phyloP scores from a whole-genome alignment of 2,329 filamentous ascomycete species.

The Sporothrix euskadiensis region DNA sequence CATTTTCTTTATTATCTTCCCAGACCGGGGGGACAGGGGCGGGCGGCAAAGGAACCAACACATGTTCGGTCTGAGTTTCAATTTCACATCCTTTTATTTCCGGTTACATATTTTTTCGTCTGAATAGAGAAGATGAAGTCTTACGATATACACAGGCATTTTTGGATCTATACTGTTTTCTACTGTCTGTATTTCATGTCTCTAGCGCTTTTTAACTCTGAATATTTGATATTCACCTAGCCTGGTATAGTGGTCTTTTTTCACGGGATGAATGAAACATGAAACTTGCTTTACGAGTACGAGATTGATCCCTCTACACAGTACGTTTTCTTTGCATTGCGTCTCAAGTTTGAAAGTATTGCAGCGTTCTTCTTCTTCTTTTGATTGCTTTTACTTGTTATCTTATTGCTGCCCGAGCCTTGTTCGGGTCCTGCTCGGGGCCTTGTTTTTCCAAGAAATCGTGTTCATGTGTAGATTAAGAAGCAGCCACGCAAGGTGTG shows the following conservation, averaged over 20 bases:
- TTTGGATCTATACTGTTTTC: not conserved
- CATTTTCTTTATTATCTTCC: not conserved
- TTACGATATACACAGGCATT: not conserved
- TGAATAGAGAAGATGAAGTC: conserved; percentile 13
- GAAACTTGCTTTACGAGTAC: not conserved
- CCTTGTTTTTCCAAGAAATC: not conserved
- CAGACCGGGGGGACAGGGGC: not conserved
- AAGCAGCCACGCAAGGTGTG: not conserved
- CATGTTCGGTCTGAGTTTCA: conserved; percentile 12
- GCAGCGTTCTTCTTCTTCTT: conserved; percentile 5
- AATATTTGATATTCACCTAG: not conserved
- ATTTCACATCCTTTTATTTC: not conserved
- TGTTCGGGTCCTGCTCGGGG: not conserved
- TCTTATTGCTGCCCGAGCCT: not conserved
- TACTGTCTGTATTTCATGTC: not conserved
- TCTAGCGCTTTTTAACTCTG: not conserved
- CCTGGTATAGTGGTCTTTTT: not conserved
- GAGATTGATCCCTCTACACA: not conserved
- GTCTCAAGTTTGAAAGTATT: not conserved
- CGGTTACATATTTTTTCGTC: not conserved
- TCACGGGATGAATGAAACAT: not conserved
- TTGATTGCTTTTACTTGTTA: not conserved
- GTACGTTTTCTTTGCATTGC: not conserved
- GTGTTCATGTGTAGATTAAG: not conserved
- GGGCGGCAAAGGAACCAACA: conserved; percentile 6